Evolutionary conservation across 2,329 filamentous ascomycete species (phyloP), one percentile per base, ranked within the genome.

Genomic region (Colletotrichum zoysiae): DNA sequence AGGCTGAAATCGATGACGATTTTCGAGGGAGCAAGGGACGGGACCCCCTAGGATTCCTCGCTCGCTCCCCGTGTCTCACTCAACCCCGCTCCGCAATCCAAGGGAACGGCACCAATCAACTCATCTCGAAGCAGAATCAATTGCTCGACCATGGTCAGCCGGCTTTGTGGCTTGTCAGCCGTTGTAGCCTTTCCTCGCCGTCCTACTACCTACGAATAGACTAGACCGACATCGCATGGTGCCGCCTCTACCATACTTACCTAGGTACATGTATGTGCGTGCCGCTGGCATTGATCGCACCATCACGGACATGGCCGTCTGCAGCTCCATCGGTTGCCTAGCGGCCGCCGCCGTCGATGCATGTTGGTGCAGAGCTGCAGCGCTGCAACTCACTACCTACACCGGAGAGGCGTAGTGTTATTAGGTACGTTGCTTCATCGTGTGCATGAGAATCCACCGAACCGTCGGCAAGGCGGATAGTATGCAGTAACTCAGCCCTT

Each of bases 231-330:
- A 35, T 5, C 33, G 33, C 8, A 35, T 5, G 33, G 4, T 35
- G 33, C 33, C 33, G 33, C 33, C 33, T 35, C 33, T 35, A 35
- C 33, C 33, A 35, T 35, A 35, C 26, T 26, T 26, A 26, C n/a
- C n/a, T n/a, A n/a, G n/a, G n/a, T n/a, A n/a, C n/a, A n/a, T n/a
- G n/a, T n/a, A n/a, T n/a, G n/a, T n/a, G n/a, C 3, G 26, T 26
- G 26, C 26, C 30, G 59, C 58, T 71, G 65, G 64, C 58, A 1
- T 38, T 11, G 9, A 33, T 58, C 2, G 23, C n/a, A 38, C 60
- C 18, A 40, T 33, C 8, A 64, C 59, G 59, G 65, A 59, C 46
- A 55, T 67, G 48, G 40, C 65, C 59, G 60, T 35, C 65, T 59
- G 59, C 48, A 56, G 56, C 48, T 14, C 60, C 46, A 12, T 60